A percentile compares a stretch with the other conserved stretches of the same genome.
phyloP scores from a whole-genome alignment of 345 rosid genomes.

The Brassica carinata region DNA sequence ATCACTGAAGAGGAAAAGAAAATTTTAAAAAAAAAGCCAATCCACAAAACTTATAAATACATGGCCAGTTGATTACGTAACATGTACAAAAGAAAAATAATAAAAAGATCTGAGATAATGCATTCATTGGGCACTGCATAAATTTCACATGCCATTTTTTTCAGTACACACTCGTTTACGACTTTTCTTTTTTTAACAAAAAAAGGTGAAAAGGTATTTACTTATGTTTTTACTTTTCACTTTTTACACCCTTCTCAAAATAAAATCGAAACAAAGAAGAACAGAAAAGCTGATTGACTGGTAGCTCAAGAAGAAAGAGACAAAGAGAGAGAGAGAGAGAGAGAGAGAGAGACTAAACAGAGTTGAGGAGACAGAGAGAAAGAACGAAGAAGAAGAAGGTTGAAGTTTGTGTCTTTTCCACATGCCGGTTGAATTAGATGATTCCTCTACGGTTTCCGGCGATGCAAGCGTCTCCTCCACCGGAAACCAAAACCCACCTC shows the following conservation, averaged over 20 bases:
- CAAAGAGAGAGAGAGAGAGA: background rate
- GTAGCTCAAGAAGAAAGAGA: slow-evolving; percentile 51
- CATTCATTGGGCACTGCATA: slow-evolving; percentile 40
- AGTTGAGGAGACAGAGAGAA: slow-evolving; percentile 4
- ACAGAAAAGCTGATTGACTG: slow-evolving; percentile 63
- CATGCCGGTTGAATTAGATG: slow-evolving; percentile 83
- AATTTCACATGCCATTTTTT: slow-evolving; percentile 29
- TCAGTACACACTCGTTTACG: background rate
- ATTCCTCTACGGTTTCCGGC: slow-evolving; percentile 93
- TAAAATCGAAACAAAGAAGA: background rate
- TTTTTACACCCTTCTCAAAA: background rate
- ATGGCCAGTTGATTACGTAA: slow-evolving; percentile 34
- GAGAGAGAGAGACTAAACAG: background rate
- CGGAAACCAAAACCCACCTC: slow-evolving; percentile 63
- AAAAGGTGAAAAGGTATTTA: slow-evolving; percentile 15
- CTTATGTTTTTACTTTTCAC: background rate
- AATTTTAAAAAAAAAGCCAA: background rate
- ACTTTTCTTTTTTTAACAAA: background rate
- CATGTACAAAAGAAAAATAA: slow-evolving; percentile 19
- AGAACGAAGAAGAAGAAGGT: slow-evolving; percentile 17
- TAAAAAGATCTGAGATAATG: slow-evolving; percentile 17
- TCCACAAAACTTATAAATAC: background rate
- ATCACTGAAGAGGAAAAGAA: background rate
- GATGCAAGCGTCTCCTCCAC: slow-evolving; percentile 91
- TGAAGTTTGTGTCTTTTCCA: background rate